Evolutionary conservation across 371 early-diverging fungal genomes (phyloP), one percentile per base, ranked within the genome.

Genomic region (Mortierella sp.): DNA sequence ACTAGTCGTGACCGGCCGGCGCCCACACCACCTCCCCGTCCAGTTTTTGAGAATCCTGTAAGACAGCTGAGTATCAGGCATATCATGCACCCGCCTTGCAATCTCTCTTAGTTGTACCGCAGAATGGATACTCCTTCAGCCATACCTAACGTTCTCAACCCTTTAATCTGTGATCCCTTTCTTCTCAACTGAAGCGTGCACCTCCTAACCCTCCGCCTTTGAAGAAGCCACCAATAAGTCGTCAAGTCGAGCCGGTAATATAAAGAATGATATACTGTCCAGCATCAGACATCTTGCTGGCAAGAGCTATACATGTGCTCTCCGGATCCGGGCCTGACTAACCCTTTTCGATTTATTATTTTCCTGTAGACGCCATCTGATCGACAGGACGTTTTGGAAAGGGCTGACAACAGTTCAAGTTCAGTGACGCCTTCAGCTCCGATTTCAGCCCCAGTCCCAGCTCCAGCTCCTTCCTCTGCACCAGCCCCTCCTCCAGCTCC

Each of bases 11-110:
- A 67, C 50, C 67, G 65, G 2, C 55, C 67, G 32, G 26, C 49
- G 15, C 79, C 81, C 4, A 60, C 70, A 12, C 70, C 73, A 8
- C 69, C 80, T 5, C 66, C 68, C 26, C 78, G 69, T 47, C 80
- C 69, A 23, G 75, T 75, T 6, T 67, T 68, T 58, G 75, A 75
- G 55, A 59, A 62, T 28, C 63, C 68, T 49, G 75, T 75, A 75
- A 39, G 75, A n/a, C n/a, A 4, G 7, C 3, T 61, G 30, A 3
- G 23, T 9, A n/a, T 26, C 37, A 14, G 11, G 14, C 60, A 15
- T 11, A 27, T 23, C 23, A 15, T 17, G n/a, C n/a, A n/a, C n/a
- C n/a, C n/a, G n/a, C n/a, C n/a, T n/a, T n/a, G n/a, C n/a, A n/a
- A n/a, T n/a, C n/a, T n/a, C n/a, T n/a, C n/a, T n/a, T n/a, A n/a